Evolutionary conservation across 176 grass and related monocot genomes (phyloP), one percentile per base, ranked within the genome.

Genomic region (Oryza coarctata): DNA sequence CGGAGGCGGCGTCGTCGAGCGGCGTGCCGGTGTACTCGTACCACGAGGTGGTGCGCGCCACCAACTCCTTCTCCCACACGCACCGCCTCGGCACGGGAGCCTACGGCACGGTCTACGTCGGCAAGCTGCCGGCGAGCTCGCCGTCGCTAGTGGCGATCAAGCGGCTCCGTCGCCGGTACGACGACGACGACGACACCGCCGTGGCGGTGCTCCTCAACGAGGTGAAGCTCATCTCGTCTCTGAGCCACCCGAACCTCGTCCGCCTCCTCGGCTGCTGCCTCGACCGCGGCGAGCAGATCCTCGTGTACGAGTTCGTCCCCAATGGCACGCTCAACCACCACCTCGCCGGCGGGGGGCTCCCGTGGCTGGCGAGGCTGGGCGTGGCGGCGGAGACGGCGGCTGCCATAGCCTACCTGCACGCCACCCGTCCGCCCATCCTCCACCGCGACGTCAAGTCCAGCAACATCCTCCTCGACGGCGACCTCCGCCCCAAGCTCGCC

Each of bases 401-500:
- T 0, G 90, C 96, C n/a, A 85, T 95, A 43, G 86, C 84, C 0
- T 78, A 95, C 85, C 93, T 99, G 28, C 96, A 99, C 69, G 80
- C 72, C 17, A 65, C 70, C 50, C 88, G 81, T 4, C 95, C 95
- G 7, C 95, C 95, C 4, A 95, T 98, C 70, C 93, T 90, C 74
- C 96, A 98, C 88, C 96, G 96, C 3, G 96, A 98, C 78, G 75
- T 98, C 71, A 98, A 98, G 83, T 95, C 96, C 4, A 93, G 88
- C 74, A 98, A 98, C 88, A 98, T 98, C 84, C 79, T 98, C 38
- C 75, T 98, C 5, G 91, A 93, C 79, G 77, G 31, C 47, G 47
- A 80, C 13, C 84, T 99, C 44, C 81, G 87, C 0, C 80, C 96
- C 0, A 95, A 92, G 85, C 84, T 98, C 45, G 93, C 96, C 41